Base-by-base conservation (phyloP, 2,329 filamentous ascomycete species). In the Penicillium palitans region DNA sequence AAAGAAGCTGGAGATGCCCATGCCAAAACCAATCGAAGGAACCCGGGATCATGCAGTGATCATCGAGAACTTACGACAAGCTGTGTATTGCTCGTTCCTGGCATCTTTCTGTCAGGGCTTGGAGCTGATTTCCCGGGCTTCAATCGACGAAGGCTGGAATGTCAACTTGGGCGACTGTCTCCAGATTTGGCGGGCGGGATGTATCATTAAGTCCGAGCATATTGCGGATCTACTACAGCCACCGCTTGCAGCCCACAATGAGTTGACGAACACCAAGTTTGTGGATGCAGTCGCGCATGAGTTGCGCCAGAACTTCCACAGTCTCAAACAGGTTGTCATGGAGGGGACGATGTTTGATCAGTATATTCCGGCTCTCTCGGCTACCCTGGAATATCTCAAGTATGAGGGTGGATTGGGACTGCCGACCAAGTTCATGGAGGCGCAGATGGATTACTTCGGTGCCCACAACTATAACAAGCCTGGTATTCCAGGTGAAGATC, bases 401-500 rank as follows among this genome's bases (percentile, higher is more conserved):
- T 87, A 87, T 53, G 80, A 80, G 29, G 83, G 80, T 1, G 83
- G 82, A 17, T 83, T 81, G 3, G 80, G 82, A 58, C 70, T 90
- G 33, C 87, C 87, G 0, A 89, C 87, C 4, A 81, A 83, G 57
- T 90, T 90, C 68, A 87, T 87, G 75, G 87, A 90, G 72, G 87
- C 87, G 0, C 82, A 90, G 75, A 75, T 90, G 70, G 87, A 90
- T 68, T 89, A 86, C 67, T 90, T 90, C 69, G 87, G 88, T 0
- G 80, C 81, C 39, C 87, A 90, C 70, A 84, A 83, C 75, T 90
- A 84, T 68, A 85, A 89, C 68, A 74, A 73, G 59, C 70, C 73
- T 5, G 68, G 71, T 6, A 77, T 80, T 61, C 82, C 82, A 62
- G 79, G 79, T 2, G 83, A 87, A 62, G 79, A 78, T 49, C 75